Percentiles rank a stretch among this genome's conserved stretches.
These are phyloP conservation scores for Penicillium macrosclerotiorum DNA, from an alignment of 495 filamentous ascomycete genomes.

Conservation along the genomic window DNA sequence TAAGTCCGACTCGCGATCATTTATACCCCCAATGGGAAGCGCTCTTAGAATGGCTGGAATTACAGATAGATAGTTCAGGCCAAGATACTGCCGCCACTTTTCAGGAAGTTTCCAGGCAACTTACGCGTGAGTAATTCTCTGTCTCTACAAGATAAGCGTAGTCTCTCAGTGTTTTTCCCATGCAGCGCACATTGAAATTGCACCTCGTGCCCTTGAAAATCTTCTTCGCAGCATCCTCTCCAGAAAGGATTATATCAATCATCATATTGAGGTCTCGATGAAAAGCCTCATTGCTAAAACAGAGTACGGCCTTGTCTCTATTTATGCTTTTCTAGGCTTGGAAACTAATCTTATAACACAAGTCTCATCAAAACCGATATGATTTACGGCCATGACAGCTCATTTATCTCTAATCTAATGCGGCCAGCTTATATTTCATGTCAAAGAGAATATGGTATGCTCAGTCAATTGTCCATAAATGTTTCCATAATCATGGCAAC, in stretches of 20 bases:
- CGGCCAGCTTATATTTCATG: not conserved
- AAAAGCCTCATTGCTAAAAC: not conserved
- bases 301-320: not conserved
- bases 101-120: not conserved
- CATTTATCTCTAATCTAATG: conserved; percentile 2
- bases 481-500: not conserved
- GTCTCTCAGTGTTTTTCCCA: not conserved
- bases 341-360: not conserved
- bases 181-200: not conserved
- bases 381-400: conserved; percentile 4
- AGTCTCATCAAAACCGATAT: conserved; percentile 1
- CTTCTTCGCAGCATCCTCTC: not conserved
- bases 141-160: not conserved
- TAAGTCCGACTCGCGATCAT: not conserved
- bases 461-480: not conserved
- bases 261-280: not conserved
- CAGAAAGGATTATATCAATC: not conserved
- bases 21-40: not conserved
- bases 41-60: not conserved
- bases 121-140: not conserved
- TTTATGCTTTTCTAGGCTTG: not conserved
- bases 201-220: not conserved
- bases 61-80: not conserved
- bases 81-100: not conserved
- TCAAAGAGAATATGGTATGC: conserved; percentile 1